Evolutionary conservation across 2,329 filamentous ascomycete species (phyloP).

Genomic region (Nothopassalora personata): DNA sequence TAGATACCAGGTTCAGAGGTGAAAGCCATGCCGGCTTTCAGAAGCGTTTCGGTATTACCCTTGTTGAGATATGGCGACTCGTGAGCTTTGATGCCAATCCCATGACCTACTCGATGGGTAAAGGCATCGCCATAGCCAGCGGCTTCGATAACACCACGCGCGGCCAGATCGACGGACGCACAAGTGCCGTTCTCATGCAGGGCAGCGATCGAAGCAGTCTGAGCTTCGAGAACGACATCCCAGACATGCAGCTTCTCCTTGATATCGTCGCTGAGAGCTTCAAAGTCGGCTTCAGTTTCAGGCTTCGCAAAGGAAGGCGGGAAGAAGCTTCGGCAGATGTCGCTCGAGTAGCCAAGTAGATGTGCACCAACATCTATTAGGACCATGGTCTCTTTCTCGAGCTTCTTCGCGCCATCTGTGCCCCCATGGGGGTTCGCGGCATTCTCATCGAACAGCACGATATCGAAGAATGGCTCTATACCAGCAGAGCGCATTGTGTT

Average conservation of each 20-base stretch:
- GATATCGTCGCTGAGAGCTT: constrained; percentile 18
- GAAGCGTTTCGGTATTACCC: constrained; percentile 47
- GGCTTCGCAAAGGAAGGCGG: constrained; percentile 31
- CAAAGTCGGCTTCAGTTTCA: constrained; percentile 30
- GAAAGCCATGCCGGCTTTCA: constrained; percentile 57
- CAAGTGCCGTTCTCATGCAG: constrained; percentile 51
- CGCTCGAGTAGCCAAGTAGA: constrained; percentile 58
- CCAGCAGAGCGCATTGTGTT: constrained; percentile 50
- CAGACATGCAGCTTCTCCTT: constrained; percentile 54
- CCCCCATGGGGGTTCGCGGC: constrained; percentile 52
- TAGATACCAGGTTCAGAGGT: constrained; percentile 62
- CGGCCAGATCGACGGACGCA: constrained; percentile 57
- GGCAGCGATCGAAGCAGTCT: constrained; percentile 50
- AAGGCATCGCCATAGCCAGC: constrained; percentile 57
- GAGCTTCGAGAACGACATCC: constrained; percentile 58
- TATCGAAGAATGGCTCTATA: constrained; percentile 57
- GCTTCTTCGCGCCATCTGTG: constrained; percentile 45
- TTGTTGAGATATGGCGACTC: constrained; percentile 62
- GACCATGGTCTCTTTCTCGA: constrained; percentile 53
- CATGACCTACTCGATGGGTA: constrained; percentile 59
- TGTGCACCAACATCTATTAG: constrained; percentile 60
- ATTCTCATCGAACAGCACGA: constrained; percentile 57
- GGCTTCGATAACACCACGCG: constrained; percentile 51
- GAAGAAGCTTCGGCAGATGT: constrained; percentile 59
- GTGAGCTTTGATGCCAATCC: constrained; percentile 62